Evolutionary conservation across 345 rosid genomes (phyloP).

Genomic region (Physaria fendleri): DNA sequence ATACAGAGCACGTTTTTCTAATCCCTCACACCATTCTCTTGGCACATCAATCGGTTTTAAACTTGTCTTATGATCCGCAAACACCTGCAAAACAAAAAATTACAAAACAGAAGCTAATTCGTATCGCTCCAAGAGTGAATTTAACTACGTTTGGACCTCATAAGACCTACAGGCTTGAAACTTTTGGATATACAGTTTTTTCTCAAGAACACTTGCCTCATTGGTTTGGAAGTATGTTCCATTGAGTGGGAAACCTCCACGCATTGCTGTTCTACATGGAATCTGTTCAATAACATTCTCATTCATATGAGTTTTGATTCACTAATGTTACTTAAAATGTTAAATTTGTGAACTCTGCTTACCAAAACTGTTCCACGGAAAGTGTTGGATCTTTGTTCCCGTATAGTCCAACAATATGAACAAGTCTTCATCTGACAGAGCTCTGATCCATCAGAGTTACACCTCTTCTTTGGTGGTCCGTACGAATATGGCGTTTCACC

Average conservation of each 20-base stretch:
- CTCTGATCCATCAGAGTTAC: slow-evolving; percentile 26
- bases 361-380: slow-evolving; percentile 66
- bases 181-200: too few relatives aligned
- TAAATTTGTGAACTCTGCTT: neutral
- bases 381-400: slow-evolving; percentile 19
- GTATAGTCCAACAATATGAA: slow-evolving; percentile 26
- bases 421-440: slow-evolving; percentile 36
- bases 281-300: slow-evolving; percentile 33
- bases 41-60: slow-evolving; percentile 27
- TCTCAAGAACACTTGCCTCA: slow-evolving; percentile 42
- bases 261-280: slow-evolving; percentile 56
- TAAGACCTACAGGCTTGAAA: too few relatives aligned
- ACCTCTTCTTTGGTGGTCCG: slow-evolving; percentile 26
- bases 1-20: slow-evolving; percentile 33
- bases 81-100: slow-evolving; percentile 52
- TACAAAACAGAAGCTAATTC: too few relatives aligned
- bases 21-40: slow-evolving; percentile 29
- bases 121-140: too few relatives aligned
- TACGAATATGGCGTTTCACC: slow-evolving; percentile 40
- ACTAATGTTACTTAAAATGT: neutral
- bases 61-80: slow-evolving; percentile 65
- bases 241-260: slow-evolving; percentile 57
- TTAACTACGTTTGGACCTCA: too few relatives aligned
- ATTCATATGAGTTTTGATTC: neutral
- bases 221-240: slow-evolving; percentile 78